These are phyloP conservation scores for Sclerotinia subarctica DNA, from an alignment of 2,329 filamentous ascomycete species.

Conservation along the genomic window DNA sequence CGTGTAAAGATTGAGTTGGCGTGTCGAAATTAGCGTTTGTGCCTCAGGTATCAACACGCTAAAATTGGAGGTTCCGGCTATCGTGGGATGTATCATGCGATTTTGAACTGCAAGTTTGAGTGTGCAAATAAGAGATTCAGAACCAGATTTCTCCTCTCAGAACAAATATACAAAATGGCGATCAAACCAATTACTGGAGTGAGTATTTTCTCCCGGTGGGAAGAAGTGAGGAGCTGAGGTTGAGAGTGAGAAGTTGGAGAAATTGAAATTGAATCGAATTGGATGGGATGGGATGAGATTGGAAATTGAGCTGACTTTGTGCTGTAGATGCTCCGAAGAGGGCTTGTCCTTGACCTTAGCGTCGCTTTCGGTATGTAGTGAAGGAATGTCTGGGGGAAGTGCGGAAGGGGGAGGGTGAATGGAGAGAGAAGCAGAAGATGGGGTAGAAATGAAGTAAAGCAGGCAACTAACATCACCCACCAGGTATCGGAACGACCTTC, in stretches of 20 bases:
- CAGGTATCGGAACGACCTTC: constrained; percentile 52
- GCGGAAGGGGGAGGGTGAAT: neutral
- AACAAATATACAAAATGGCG: constrained; percentile 36
- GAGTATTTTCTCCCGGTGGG: constrained; percentile 25
- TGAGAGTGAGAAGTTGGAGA: neutral
- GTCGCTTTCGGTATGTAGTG: constrained; percentile 51
- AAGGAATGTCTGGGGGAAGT: neutral
- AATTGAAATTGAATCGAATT: constrained; percentile 7
- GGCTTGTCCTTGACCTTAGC: constrained; percentile 56
- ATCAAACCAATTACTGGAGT: constrained; percentile 42
- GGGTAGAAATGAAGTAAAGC: constrained; percentile 15
- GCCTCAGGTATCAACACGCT: constrained; percentile 12
- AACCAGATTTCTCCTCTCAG: constrained; percentile 31
- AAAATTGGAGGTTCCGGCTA: constrained; percentile 11
- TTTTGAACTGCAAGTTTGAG: constrained; percentile 25
- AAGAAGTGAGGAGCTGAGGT: neutral
- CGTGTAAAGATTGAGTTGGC: neutral
- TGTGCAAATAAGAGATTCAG: constrained; percentile 32
- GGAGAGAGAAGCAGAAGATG: neutral
- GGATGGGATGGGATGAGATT: constrained; percentile 13
- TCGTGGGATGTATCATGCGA: constrained; percentile 28
- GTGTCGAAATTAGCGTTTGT: neutral
- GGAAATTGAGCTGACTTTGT: constrained; percentile 33
- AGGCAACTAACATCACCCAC: constrained; percentile 15
- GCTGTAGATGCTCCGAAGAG: constrained; percentile 54